phyloP scores from a whole-genome alignment of 495 filamentous ascomycete genomes.

The Penicillium dipodomyicola region DNA sequence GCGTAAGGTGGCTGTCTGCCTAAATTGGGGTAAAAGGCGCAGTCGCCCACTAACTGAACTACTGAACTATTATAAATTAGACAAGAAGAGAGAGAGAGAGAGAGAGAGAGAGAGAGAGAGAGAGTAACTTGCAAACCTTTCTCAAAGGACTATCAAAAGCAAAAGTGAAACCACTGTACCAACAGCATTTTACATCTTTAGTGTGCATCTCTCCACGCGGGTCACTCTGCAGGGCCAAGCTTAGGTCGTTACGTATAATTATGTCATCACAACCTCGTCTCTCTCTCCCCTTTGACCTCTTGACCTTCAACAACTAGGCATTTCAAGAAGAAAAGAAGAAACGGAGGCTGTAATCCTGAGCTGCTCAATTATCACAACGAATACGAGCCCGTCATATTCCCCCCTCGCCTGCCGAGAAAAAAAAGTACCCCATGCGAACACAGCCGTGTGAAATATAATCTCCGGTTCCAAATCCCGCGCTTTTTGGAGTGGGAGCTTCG shows the following conservation, averaged over 20 bases:
- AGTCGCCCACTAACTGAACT: background rate
- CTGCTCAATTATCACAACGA: background rate
- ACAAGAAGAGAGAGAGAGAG: background rate
- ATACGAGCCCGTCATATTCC: background rate
- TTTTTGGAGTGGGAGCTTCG: slow-evolving; percentile 19
- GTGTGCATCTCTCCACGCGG: background rate
- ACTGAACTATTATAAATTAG: background rate
- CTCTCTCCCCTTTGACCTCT: slow-evolving; percentile 16
- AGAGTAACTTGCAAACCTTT: background rate
- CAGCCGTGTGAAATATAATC: slow-evolving; percentile 30
- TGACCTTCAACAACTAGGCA: slow-evolving; percentile 10
- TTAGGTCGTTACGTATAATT: slow-evolving; percentile 40
- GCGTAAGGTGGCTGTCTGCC: slow-evolving; percentile 18
- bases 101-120: background rate
- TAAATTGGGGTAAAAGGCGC: slow-evolving; percentile 10
- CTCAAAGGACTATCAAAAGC: background rate
- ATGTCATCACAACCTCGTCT: slow-evolving; percentile 40
- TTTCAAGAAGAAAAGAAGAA: background rate
- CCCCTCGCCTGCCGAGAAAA: background rate
- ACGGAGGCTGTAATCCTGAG: background rate
- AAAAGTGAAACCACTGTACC: background rate
- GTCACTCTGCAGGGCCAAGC: slow-evolving; percentile 6
- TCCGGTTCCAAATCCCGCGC: slow-evolving; percentile 28
- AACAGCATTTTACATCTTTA: background rate
- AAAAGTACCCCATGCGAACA: slow-evolving; percentile 33